Evolutionary conservation across 352 stramenopile species (phyloP).

Genomic region (Ophiocytium majus): DNA sequence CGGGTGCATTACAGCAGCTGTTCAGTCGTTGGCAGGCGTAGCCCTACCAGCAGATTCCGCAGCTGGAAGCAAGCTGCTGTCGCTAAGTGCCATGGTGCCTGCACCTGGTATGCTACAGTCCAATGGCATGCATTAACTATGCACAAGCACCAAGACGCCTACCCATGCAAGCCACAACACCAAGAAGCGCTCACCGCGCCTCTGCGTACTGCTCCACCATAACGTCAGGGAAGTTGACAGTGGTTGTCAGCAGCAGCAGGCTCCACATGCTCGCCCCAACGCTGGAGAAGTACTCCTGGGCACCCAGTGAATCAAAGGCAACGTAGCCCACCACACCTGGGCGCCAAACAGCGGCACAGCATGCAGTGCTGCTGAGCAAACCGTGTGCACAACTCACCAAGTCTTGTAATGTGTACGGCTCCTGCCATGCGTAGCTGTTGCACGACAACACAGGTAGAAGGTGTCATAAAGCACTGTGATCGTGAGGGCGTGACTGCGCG

Average conservation of each 20-base stretch:
- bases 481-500: too few species aligned
- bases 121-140: not conserved
- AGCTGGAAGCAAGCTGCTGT: not conserved
- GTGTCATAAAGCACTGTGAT: not conserved
- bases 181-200: not conserved
- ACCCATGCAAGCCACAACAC: not conserved
- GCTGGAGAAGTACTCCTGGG: not conserved
- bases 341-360: not conserved
- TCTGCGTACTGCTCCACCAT: conserved; percentile 10
- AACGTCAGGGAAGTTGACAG: conserved; percentile 22
- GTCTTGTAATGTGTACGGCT: not conserved
- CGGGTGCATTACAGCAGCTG: not conserved
- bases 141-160: not conserved
- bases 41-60: not conserved
- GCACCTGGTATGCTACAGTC: not conserved
- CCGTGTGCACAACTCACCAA: not conserved
- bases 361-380: not conserved
- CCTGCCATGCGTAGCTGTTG: not conserved
- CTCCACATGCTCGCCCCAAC: conserved; percentile 3
- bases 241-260: conserved; percentile 3
- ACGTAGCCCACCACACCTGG: conserved; percentile 6
- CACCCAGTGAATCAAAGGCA: not conserved
- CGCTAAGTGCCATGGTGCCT: not conserved
- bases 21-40: not conserved
- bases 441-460: not conserved